phyloP scores from a whole-genome alignment of 768 basidiomycete genomes.

The Calocera viscosa region DNA sequence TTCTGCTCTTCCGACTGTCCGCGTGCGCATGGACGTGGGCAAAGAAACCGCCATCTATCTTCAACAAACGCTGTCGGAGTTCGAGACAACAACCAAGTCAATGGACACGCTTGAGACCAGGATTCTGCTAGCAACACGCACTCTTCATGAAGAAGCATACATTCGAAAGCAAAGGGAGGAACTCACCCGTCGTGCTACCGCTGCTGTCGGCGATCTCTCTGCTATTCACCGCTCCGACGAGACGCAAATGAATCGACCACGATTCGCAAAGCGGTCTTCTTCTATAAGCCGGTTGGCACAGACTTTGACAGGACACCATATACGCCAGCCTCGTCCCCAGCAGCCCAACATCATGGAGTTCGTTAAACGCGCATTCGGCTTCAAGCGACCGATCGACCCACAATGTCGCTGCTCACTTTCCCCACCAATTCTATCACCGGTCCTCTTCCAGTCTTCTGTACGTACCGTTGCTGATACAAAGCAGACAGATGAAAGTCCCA shows the following conservation, averaged over 20 bases:
- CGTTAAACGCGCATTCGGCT: background rate
- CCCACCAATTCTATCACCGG: background rate
- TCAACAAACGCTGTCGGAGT: background rate
- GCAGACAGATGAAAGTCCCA: background rate
- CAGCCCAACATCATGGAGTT: background rate
- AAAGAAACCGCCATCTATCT: background rate
- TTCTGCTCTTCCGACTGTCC: background rate
- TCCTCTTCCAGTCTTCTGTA: background rate
- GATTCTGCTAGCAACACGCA: background rate
- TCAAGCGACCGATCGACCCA: background rate
- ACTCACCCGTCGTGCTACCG: background rate
- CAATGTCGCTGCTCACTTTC: background rate
- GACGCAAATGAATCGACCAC: background rate
- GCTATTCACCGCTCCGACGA: background rate
- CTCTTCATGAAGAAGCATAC: background rate
- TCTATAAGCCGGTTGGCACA: background rate
- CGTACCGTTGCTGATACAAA: background rate
- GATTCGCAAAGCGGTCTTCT: background rate
- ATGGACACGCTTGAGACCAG: background rate
- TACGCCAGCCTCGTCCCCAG: background rate
- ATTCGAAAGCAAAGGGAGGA: background rate
- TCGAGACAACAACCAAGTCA: background rate
- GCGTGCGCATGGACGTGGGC: background rate
- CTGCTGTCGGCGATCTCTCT: background rate
- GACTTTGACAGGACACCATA: background rate